Evolutionary conservation across 73 alveolate species (phyloP), one percentile per base, ranked within the genome.

Genomic region (Tetrahymena elliotti): DNA sequence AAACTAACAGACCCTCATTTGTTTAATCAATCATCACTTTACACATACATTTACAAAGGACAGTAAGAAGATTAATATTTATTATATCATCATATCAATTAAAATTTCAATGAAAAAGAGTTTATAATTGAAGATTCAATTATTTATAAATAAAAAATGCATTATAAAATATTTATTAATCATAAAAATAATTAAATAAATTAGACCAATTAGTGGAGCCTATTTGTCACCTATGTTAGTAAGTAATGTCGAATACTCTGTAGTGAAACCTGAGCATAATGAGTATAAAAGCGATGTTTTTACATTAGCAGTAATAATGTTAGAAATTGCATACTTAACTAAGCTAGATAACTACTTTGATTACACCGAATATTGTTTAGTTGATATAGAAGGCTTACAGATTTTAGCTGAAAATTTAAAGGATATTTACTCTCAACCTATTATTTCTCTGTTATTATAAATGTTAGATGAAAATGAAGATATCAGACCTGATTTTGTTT

Each of bases 271-370:
- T 27, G 83, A 94, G 53, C 96, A 94, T 31, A 94, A 94, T 35
- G 33, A 83, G 13, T 94, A 84, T 20, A 94, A 94, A 35, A 47
- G 93, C n/a, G 96, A 94, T 52, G 96, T 94, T 18, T 94, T 52
- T 82, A 84, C 95, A 84, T 35, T 94, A n/a, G 96, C 95, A 33
- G 93, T 94, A 95, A 83, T 94, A 31, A 40, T 94, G 93, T 37
- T 94, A 33, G 33, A 94, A 52, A 68, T 68, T 6, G 88, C 88
- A 22, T 68, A 68, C n/a, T 68, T 68, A 68, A 68, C 38, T 27
- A 68, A 68, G 88, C 20, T 68, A 0, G 88, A 68, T 68, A 68
- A 68, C 36, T 68, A 68, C 88, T 68, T 68, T 31, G 88, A 68
- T n/a, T 68, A 68, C 22, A 68, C 88, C n/a, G 88, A 68, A 68